Evolutionary conservation across 495 filamentous ascomycete genomes (phyloP).

Genomic region (Podospora sp.): DNA sequence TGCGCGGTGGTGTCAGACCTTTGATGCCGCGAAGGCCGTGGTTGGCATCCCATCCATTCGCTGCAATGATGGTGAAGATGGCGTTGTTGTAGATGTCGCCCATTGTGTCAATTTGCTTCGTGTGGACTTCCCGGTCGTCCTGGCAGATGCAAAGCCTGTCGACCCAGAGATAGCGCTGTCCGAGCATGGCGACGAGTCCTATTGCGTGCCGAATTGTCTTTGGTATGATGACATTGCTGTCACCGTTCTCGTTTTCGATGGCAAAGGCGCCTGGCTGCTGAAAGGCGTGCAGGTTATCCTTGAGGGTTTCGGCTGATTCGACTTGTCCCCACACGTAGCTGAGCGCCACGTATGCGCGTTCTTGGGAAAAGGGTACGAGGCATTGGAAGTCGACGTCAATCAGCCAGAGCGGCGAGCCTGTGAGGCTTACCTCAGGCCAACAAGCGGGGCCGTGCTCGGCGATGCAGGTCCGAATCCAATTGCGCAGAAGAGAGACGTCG

Average conservation of each 20-base stretch:
- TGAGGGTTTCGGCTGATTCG: background rate
- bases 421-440: background rate
- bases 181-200: background rate
- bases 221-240: background rate
- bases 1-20: background rate
- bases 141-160: conserved; percentile 3
- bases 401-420: background rate
- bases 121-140: background rate
- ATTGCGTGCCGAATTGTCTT: background rate
- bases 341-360: background rate
- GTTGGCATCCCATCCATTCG: background rate
- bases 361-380: background rate
- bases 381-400: background rate
- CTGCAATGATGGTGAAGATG: background rate
- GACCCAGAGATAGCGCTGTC: background rate
- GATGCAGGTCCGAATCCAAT: background rate
- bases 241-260: background rate
- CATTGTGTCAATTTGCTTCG: background rate
- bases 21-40: background rate
- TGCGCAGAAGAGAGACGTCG: background rate
- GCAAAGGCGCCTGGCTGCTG: background rate
- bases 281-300: background rate
- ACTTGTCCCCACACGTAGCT: background rate
- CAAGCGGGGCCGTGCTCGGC: background rate
- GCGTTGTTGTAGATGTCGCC: conserved; percentile 2